Evolutionary conservation across 2,329 filamentous ascomycete genomes (phyloP).

Genomic region (Aspergillus neoniger): DNA sequence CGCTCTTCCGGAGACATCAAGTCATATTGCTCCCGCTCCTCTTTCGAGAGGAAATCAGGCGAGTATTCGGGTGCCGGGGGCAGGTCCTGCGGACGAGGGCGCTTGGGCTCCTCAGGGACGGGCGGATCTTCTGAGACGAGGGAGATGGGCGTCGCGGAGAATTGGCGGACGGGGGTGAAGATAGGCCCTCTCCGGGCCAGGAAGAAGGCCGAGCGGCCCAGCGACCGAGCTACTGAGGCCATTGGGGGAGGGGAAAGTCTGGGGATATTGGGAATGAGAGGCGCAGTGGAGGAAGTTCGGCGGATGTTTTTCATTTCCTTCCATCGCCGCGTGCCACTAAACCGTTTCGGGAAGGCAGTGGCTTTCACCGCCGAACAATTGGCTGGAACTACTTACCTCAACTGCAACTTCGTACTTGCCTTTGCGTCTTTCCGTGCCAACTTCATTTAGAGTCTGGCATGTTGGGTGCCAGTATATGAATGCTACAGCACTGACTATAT

Average conservation of each 20-base stretch:
- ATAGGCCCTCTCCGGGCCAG: slow-evolving; percentile 36
- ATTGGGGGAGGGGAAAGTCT: slow-evolving; percentile 31
- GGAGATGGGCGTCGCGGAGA: slow-evolving; percentile 38
- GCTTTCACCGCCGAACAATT: not conserved
- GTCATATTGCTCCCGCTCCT: slow-evolving; percentile 42
- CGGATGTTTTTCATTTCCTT: slow-evolving; percentile 19
- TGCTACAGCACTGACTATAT: too few relatives aligned
- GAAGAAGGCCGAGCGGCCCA: slow-evolving; percentile 39
- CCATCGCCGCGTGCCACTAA: slow-evolving; percentile 25
- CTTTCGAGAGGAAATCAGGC: slow-evolving; percentile 34
- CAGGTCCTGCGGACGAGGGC: slow-evolving; percentile 31
- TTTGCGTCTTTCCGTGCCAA: not conserved
- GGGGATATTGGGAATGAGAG: slow-evolving; percentile 15
- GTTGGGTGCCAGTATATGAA: not conserved
- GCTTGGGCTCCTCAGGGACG: slow-evolving; percentile 30
- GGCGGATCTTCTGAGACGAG: slow-evolving; percentile 38
- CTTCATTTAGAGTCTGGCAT: not conserved
- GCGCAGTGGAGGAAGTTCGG: slow-evolving; percentile 18
- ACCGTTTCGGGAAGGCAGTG: slow-evolving; percentile 14
- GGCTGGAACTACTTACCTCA: not conserved
- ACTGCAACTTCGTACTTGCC: too few relatives aligned
- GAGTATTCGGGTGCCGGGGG: slow-evolving; percentile 40
- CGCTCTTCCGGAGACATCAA: slow-evolving; percentile 41
- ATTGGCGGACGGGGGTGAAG: slow-evolving; percentile 29
- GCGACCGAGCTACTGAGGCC: slow-evolving; percentile 42